phyloP scores from a whole-genome alignment of 257 asterid species.

The Solanum pennellii region DNA sequence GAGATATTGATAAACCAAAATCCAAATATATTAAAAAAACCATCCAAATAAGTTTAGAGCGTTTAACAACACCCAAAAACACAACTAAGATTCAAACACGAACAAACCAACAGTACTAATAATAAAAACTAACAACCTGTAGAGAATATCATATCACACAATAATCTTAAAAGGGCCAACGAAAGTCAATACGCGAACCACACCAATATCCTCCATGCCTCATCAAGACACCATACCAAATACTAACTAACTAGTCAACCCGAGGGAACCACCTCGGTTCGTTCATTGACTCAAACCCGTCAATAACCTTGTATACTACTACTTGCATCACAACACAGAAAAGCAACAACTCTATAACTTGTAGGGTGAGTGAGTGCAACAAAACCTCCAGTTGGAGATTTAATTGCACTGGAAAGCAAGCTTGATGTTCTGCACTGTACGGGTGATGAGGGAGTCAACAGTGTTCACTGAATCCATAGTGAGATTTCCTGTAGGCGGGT shows the following conservation, averaged over 20 bases:
- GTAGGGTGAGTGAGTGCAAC: not conserved
- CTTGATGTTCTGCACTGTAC: conserved; percentile 51
- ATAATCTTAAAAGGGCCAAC: not conserved
- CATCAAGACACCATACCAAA: not conserved
- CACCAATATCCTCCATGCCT: conserved; percentile 14
- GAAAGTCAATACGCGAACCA: conserved; percentile 96
- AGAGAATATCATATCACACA: not conserved
- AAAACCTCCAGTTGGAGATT: not conserved
- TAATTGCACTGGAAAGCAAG: conserved; percentile 30
- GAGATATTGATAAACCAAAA: not conserved
- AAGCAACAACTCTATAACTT: not conserved
- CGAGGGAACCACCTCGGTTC: conserved; percentile 36
- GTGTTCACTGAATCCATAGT: conserved; percentile 58
- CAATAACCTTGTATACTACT: not conserved
- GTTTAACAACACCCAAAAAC: not conserved
- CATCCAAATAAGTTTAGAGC: not conserved
- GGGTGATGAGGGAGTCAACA: conserved; percentile 44
- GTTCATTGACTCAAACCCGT: conserved; percentile 67
- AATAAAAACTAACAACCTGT: not conserved
- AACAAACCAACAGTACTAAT: not conserved
- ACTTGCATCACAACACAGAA: not conserved
- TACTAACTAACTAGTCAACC: not conserved
- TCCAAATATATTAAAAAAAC: not conserved
- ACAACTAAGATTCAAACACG: not conserved
- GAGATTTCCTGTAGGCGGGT: conserved; percentile 41